Evolutionary conservation across 768 basidiomycete species (phyloP).

Genomic region (Tulasnella sp.): DNA sequence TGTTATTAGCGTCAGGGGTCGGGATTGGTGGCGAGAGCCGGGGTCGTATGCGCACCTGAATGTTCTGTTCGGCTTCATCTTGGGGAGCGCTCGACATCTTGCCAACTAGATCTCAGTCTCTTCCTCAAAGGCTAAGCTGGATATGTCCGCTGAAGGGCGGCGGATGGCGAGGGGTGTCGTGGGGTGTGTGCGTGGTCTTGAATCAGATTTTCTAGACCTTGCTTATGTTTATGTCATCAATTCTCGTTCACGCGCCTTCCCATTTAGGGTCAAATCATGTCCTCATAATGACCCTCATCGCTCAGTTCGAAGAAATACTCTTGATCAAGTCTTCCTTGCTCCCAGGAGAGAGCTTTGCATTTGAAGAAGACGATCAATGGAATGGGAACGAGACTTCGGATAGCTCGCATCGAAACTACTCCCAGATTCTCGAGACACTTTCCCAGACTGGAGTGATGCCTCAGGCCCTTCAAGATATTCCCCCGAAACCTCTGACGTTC

Average conservation of each 20-base stretch:
- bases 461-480: background rate
- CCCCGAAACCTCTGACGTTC: background rate
- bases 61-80: slow-evolving; percentile 73
- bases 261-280: background rate
- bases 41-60: slow-evolving; percentile 60
- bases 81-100: slow-evolving; percentile 5
- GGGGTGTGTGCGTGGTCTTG: background rate
- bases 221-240: background rate
- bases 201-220: background rate
- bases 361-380: background rate
- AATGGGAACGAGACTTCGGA: background rate
- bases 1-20: background rate
- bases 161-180: background rate
- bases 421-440: background rate
- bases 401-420: background rate
- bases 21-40: background rate
- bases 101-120: background rate
- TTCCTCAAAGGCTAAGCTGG: background rate
- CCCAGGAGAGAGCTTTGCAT: slow-evolving; percentile 38
- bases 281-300: slow-evolving; percentile 14
- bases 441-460: background rate
- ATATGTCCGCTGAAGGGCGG: background rate
- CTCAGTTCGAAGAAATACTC: slow-evolving; percentile 41
- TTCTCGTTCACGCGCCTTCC: background rate
- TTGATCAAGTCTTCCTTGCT: slow-evolving; percentile 52